phyloP scores from a whole-genome alignment of 495 filamentous ascomycete genomes.

The Peziza echinospora region DNA sequence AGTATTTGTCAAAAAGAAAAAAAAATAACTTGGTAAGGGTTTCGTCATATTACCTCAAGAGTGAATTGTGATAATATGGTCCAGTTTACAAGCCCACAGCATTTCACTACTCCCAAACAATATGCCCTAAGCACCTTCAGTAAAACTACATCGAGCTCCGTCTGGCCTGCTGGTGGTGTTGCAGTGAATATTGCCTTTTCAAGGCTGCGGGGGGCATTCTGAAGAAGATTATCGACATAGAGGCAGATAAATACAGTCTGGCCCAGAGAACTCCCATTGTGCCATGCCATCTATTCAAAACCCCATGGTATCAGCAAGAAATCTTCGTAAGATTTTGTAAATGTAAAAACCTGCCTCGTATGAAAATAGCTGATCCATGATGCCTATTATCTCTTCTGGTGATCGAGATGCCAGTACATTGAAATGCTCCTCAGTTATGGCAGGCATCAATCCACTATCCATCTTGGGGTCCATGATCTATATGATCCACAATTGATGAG shows the following conservation, averaged over 20 bases:
- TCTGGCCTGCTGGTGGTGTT: slow-evolving; percentile 15
- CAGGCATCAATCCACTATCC: slow-evolving; percentile 76
- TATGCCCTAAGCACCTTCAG: slow-evolving; percentile 60
- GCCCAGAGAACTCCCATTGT: slow-evolving; percentile 78
- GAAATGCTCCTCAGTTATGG: slow-evolving; percentile 55
- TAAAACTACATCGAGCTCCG: slow-evolving; percentile 24
- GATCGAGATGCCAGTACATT: slow-evolving; percentile 30
- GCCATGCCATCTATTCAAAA: slow-evolving; percentile 66
- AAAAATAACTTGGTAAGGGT: background rate
- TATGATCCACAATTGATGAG: background rate
- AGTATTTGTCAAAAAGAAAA: slow-evolving; percentile 8
- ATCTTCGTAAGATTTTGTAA: no score
- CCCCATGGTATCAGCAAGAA: background rate
- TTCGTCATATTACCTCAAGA: slow-evolving; percentile 42
- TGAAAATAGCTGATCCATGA: slow-evolving; percentile 84
- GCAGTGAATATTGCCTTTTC: slow-evolving; percentile 38
- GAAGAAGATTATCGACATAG: slow-evolving; percentile 69
- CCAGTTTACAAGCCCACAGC: slow-evolving; percentile 52
- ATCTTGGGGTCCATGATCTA: slow-evolving; percentile 98
- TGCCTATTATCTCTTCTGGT: slow-evolving; percentile 66
- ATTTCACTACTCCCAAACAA: slow-evolving; percentile 64
- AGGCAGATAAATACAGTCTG: slow-evolving; percentile 89
- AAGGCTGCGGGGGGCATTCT: slow-evolving; percentile 41
- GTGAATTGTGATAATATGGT: slow-evolving; percentile 42
- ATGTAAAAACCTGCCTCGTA: slow-evolving; percentile 60